A percentile compares a stretch with the other conserved stretches of the same genome.
Conservation (phyloP, 176 grass and related monocot species). For the Melocanna baccifera region DNA sequence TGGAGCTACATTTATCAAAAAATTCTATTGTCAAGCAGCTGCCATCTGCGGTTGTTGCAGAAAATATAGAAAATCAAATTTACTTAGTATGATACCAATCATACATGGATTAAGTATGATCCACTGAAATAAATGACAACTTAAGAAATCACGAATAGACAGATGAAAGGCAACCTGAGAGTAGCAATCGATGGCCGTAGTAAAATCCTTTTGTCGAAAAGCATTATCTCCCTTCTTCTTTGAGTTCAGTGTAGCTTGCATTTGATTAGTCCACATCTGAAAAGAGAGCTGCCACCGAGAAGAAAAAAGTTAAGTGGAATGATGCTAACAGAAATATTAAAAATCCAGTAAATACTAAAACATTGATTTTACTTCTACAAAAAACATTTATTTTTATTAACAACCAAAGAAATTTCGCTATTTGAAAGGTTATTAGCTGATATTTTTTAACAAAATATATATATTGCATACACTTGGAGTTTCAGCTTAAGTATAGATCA, state of each 20-base stretch:
- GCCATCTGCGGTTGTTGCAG: background rate
- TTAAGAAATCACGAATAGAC: background rate
- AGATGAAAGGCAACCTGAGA: constrained; percentile 41
- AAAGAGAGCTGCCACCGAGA: constrained; percentile 54
- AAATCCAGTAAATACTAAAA: background rate
- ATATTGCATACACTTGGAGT: background rate
- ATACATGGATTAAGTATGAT: background rate
- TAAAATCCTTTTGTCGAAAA: constrained; percentile 68
- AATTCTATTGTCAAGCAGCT: background rate
- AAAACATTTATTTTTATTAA: background rate
- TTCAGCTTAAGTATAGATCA: background rate
- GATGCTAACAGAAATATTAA: background rate
- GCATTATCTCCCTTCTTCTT: constrained; percentile 63
- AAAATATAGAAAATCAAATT: background rate
- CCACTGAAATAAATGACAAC: constrained; percentile 5
- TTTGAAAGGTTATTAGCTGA: no score
- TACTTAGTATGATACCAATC: background rate
- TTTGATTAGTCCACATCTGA: constrained; percentile 78
- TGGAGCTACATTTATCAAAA: background rate
- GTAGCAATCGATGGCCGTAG: constrained; percentile 56
- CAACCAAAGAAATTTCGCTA: background rate
- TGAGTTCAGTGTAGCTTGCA: constrained; percentile 55
- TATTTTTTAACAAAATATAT: background rate
- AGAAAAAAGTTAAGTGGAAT: background rate
- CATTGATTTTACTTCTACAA: background rate